A percentile compares a stretch with the other conserved stretches of the same genome.
Conservation (phyloP, 441 rosid genomes). For the Jatropha multifida region DNA sequence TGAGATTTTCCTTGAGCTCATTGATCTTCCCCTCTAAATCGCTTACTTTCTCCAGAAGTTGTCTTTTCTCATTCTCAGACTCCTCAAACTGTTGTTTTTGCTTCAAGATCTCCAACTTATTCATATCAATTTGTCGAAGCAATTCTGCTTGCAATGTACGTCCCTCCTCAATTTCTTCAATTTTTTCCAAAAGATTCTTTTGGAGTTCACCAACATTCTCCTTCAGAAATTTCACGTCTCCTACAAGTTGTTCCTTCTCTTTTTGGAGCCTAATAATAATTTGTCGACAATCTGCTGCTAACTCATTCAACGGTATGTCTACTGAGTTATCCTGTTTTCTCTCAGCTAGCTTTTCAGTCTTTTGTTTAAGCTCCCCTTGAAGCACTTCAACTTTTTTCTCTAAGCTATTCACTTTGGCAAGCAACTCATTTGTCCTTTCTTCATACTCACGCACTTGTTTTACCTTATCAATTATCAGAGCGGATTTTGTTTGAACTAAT, state of each 20-base stretch:
- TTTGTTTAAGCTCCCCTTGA: slow-evolving; percentile 39
- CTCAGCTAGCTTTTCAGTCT: slow-evolving; percentile 32
- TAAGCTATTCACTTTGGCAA: slow-evolving; percentile 42
- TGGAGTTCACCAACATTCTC: slow-evolving; percentile 42
- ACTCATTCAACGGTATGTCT: too few relatives aligned
- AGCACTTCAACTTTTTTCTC: slow-evolving; percentile 41
- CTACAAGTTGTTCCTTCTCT: slow-evolving; percentile 12
- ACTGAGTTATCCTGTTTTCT: slow-evolving; percentile 30
- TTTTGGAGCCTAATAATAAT: slow-evolving; percentile 29
- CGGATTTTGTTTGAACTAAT: slow-evolving; percentile 45
- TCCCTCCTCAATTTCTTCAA: slow-evolving; percentile 42
- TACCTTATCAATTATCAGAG: slow-evolving; percentile 22
- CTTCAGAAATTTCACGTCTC: slow-evolving; percentile 37
- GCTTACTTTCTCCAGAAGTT: slow-evolving; percentile 35
- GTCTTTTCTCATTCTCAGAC: slow-evolving; percentile 39
- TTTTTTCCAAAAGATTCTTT: slow-evolving; percentile 39
- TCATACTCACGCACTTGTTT: slow-evolving; percentile 38
- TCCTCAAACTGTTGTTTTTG: slow-evolving; percentile 40
- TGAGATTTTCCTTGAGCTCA: slow-evolving; percentile 33
- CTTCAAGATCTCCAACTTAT: slow-evolving; percentile 31
- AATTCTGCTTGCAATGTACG: slow-evolving; percentile 35
- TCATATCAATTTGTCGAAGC: slow-evolving; percentile 40
- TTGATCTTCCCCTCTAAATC: slow-evolving; percentile 39
- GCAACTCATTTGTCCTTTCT: slow-evolving; percentile 39
- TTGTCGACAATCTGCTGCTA: slow-evolving; percentile 26